Percentiles rank a stretch among this genome's conserved stretches.
Evolutionary conservation across 192 early-diverging fungal genomes (phyloP).

Genomic region (Gryganskiella cystojenkinii): DNA sequence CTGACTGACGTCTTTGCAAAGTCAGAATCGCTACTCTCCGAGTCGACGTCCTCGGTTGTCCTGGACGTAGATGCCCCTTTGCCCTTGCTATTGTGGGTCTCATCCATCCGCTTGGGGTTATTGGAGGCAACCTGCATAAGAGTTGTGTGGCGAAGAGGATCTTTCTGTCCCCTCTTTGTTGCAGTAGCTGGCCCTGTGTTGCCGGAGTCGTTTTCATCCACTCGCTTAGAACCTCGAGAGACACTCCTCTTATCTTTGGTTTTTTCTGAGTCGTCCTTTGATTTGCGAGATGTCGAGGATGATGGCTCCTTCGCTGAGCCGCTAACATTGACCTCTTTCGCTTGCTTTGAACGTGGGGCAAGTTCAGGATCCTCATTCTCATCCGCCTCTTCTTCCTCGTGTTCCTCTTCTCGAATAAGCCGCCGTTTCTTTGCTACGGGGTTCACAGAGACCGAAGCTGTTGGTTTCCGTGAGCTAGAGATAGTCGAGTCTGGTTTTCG

Average conservation of each 20-base stretch:
- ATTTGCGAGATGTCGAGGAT: neutral
- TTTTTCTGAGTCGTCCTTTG: neutral
- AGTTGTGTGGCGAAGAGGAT: conserved; percentile 22
- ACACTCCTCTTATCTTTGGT: neutral
- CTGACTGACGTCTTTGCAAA: neutral
- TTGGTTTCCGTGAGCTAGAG: neutral
- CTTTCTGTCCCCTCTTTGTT: neutral
- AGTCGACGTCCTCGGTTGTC: neutral
- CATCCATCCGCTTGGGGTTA: neutral
- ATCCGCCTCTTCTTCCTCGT: conserved; percentile 36
- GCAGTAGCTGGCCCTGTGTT: neutral
- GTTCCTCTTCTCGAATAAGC: no score
- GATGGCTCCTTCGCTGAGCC: neutral
- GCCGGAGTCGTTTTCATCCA: neutral
- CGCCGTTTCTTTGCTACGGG: conserved; percentile 15
- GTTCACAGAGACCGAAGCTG: no score
- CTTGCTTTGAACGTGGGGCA: neutral
- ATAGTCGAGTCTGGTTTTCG: neutral
- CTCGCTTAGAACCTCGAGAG: neutral
- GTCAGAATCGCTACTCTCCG: conserved; percentile 8
- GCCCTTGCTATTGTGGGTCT: neutral
- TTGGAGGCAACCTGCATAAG: conserved; percentile 24
- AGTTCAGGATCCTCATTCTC: conserved; percentile 38
- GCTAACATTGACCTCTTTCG: neutral
- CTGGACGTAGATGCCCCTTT: neutral